Evolutionary conservation across 192 early-diverging fungal genomes (phyloP).

Genomic region (Coemansia sp.): DNA sequence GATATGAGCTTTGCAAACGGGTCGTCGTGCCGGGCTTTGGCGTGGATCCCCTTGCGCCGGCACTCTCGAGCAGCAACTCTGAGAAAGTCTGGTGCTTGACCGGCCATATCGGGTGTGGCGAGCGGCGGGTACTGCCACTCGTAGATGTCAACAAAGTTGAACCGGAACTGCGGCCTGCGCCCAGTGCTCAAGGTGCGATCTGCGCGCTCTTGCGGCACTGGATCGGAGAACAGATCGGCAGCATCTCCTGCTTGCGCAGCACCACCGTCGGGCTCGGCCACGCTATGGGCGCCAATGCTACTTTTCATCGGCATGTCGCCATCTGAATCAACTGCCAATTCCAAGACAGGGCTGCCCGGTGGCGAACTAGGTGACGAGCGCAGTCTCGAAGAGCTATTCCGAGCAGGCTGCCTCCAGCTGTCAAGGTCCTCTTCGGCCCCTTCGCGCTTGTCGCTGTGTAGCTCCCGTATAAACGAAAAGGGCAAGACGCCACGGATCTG

Average conservation of each 20-base stretch:
- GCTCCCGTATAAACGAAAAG: slow-evolving; percentile 43
- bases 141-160: slow-evolving; percentile 41
- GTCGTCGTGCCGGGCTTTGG: slow-evolving; percentile 18
- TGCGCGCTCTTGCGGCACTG: no score
- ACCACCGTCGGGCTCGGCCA: neutral
- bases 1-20: slow-evolving; percentile 22
- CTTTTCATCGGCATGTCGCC: slow-evolving; percentile 1
- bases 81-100: slow-evolving; percentile 26
- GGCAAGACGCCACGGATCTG: slow-evolving; percentile 43
- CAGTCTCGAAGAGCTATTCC: neutral
- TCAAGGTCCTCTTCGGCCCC: slow-evolving; percentile 14
- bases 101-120: slow-evolving; percentile 6
- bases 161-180: slow-evolving; percentile 10
- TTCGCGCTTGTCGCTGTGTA: slow-evolving; percentile 6
- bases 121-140: slow-evolving; percentile 39
- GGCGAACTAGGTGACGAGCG: slow-evolving; percentile 17
- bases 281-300: neutral
- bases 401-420: neutral
- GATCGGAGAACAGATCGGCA: slow-evolving; percentile 16
- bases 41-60: slow-evolving; percentile 16
- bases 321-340: neutral
- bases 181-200: no score
- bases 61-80: slow-evolving; percentile 35
- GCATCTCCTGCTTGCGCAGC: neutral
- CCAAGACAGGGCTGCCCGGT: neutral